Evolutionary conservation across 2,329 filamentous ascomycete species (phyloP), one percentile per base, ranked within the genome.

Genomic region (Diaporthe ilicicola): DNA sequence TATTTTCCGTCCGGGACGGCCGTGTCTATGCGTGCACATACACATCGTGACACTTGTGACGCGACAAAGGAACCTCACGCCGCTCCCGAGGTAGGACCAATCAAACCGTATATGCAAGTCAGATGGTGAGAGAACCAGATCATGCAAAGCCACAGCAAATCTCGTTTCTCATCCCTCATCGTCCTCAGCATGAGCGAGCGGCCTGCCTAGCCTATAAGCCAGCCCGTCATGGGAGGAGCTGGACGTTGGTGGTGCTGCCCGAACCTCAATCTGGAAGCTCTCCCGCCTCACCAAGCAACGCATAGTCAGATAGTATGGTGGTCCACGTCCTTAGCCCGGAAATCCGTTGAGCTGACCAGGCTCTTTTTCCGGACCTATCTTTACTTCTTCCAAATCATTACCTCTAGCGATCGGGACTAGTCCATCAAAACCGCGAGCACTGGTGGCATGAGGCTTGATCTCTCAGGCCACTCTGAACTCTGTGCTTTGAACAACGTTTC

Each of bases 121-220:
- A 64, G 59, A 50, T 64, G 59, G 44, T 13, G 44, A 50, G 59
- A 64, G 59, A 50, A 42, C 59, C 59, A 64, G 59, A 64, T 64
- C 59, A 64, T 64, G 44, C 59, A 64, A 37, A 50, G 44, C 59
- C 59, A 50, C 53, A 55, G 32, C 56, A 50, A 50, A 50, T 50
- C 59, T 64, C 42, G 37, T 17, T 27, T 50, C 59, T 50, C 59
- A 50, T 37, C 29, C 37, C 22, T n/a, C 29, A 64, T 64, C 59
- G 44, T 27, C 42, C 56, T 34, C 56, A 62, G 42, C 56, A 34
- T 24, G 56, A 29, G 27, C 56, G 56, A 62, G 56, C 56, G 42
- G 46, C 59, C 42, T 62, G 59, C 59, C 59, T 62, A 62, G 59
- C 32, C 29, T 19, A 53, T 19, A 34, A 56, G 34, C 54, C 54